Conservation (phyloP, 192 early-diverging fungal species). For the Coemansia sp. region DNA sequence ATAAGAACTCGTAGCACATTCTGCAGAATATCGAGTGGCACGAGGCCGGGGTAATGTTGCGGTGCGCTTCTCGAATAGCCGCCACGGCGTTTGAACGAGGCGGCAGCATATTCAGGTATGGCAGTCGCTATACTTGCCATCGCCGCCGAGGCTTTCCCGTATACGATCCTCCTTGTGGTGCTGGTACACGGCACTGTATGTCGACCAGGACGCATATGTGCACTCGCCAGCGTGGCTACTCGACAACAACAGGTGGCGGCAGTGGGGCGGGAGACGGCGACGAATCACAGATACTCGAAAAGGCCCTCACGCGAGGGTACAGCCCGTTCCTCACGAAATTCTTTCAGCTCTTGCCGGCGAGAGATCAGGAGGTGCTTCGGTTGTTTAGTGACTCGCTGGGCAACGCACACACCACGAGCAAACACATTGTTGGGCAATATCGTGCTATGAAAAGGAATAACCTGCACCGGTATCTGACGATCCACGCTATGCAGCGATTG, state of each 20-base stretch:
- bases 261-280: neutral
- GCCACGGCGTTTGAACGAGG: conserved; percentile 10
- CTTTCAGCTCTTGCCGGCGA: conserved; percentile 33
- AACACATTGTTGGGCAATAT: conserved; percentile 27
- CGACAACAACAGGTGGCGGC: neutral
- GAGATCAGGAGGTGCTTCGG: conserved; percentile 30
- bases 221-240: neutral
- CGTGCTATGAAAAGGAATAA: conserved; percentile 16
- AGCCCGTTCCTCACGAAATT: conserved; percentile 49
- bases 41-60: conserved; percentile 6
- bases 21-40: conserved; percentile 4
- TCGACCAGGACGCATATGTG: neutral
- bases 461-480: conserved; percentile 42
- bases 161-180: neutral
- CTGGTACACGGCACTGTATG: neutral
- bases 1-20: neutral
- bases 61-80: conserved; percentile 12
- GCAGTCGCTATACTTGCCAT: conserved; percentile 7
- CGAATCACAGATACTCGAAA: conserved; percentile 19
- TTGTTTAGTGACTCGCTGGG: conserved; percentile 35
- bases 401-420: conserved; percentile 1
- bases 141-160: neutral
- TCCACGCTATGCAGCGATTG: conserved; percentile 42
- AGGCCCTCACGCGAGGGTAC: conserved; percentile 26
- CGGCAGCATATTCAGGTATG: conserved; percentile 4